These are phyloP conservation scores for Ceratocystis cacaofunesta DNA, from an alignment of 2,329 filamentous ascomycete genomes.

Conservation along the genomic window DNA sequence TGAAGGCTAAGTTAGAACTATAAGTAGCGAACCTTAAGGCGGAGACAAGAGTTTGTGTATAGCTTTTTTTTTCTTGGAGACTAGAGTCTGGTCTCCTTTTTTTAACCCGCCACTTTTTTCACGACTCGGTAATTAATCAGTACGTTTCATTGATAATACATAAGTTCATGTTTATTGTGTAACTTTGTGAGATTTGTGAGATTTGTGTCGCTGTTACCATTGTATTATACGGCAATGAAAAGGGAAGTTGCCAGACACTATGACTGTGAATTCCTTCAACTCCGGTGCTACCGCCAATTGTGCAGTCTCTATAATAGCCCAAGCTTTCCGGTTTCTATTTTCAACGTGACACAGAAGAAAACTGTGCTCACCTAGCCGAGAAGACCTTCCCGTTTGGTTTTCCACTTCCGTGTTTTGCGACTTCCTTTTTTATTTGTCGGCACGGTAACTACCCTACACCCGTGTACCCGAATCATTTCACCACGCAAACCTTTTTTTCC, in stretches of 20 bases:
- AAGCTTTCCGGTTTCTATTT: neutral
- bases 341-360: neutral
- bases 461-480: neutral
- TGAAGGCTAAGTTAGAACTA: conserved; percentile 25
- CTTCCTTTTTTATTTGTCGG: neutral
- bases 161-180: neutral
- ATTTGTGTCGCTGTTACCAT: neutral
- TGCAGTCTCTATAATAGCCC: neutral
- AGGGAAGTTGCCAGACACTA: neutral
- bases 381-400: neutral
- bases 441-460: neutral
- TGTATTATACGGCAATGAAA: neutral
- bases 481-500: neutral
- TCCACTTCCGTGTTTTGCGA: neutral
- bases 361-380: neutral
- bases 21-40: neutral
- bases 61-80: neutral
- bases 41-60: neutral
- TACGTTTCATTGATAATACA: neutral
- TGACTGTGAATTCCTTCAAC: neutral
- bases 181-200: neutral
- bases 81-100: neutral
- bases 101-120: neutral
- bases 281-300: neutral
- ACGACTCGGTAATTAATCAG: neutral